Percentiles rank a stretch among this genome's conserved stretches.
These are phyloP conservation scores for Coprinellus aureogranulatus DNA, from an alignment of 768 basidiomycete species.

Conservation along the genomic window DNA sequence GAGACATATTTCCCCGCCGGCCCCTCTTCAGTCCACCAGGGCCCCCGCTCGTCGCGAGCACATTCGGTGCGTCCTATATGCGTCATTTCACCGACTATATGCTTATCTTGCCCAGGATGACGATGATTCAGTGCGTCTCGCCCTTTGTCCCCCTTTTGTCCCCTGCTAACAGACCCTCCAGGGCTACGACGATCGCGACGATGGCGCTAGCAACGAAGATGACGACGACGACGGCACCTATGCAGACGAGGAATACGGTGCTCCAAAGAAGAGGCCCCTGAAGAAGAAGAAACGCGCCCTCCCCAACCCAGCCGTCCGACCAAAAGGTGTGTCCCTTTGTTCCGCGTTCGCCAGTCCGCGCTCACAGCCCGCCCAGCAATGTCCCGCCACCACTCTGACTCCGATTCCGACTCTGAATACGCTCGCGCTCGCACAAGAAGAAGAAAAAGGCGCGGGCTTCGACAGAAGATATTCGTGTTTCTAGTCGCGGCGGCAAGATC, in stretches of 20 bases:
- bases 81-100: slow-evolving; percentile 11
- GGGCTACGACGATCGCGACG: slow-evolving; percentile 57
- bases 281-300: slow-evolving; percentile 67
- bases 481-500: slow-evolving; percentile 70
- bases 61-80: slow-evolving; percentile 39
- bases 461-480: slow-evolving; percentile 75
- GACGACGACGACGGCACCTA: slow-evolving; percentile 76
- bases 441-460: slow-evolving; percentile 66
- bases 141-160: slow-evolving; percentile 15
- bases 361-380: slow-evolving; percentile 11
- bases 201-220: slow-evolving; percentile 55
- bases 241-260: slow-evolving; percentile 69
- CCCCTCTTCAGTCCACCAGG: slow-evolving; percentile 29
- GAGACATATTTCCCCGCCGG: slow-evolving; percentile 36
- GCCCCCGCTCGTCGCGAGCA: slow-evolving; percentile 24
- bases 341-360: slow-evolving; percentile 16
- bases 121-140: slow-evolving; percentile 58
- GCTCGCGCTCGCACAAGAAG: slow-evolving; percentile 76
- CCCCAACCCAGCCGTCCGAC: slow-evolving; percentile 44
- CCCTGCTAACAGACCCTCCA: slow-evolving; percentile 23
- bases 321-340: slow-evolving; percentile 50
- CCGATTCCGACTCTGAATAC: slow-evolving; percentile 86
- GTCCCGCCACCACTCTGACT: slow-evolving; percentile 53
- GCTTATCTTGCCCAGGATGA: slow-evolving; percentile 35
- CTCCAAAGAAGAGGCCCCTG: slow-evolving; percentile 54